A percentile compares a stretch with the other conserved stretches of the same genome.
phyloP scores from a whole-genome alignment of 257 asterid genomes.

The Anisodus acutangulus region DNA sequence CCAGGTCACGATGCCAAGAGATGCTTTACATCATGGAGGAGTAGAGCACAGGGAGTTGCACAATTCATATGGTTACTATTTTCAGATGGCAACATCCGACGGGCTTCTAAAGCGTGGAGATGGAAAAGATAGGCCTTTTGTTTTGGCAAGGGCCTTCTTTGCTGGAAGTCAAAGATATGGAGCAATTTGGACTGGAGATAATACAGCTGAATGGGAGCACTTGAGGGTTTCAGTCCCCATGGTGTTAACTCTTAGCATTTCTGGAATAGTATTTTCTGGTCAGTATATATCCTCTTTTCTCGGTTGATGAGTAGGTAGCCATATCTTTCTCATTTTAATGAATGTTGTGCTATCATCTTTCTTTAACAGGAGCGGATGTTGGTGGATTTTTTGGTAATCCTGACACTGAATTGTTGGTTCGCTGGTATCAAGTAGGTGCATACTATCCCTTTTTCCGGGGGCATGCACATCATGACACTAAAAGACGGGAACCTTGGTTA shows the following conservation, averaged over 20 bases:
- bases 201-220: slow-evolving; percentile 97
- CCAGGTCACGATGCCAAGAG: slow-evolving; percentile 95
- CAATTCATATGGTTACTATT: slow-evolving; percentile 93
- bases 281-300: slow-evolving; percentile 38
- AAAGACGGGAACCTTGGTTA: slow-evolving; percentile 95
- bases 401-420: slow-evolving; percentile 81
- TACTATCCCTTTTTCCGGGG: slow-evolving; percentile 97
- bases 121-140: slow-evolving; percentile 92
- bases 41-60: slow-evolving; percentile 94
- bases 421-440: slow-evolving; percentile 99
- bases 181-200: slow-evolving; percentile 99
- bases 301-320: neutral
- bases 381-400: slow-evolving; percentile 99
- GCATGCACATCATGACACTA: slow-evolving; percentile 99
- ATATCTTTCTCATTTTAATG: slow-evolving; percentile 29
- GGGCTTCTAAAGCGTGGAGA: slow-evolving; percentile 87
- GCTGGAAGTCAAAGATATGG: slow-evolving; percentile 96
- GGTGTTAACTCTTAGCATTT: slow-evolving; percentile 88
- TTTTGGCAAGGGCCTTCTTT: slow-evolving; percentile 89
- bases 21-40: slow-evolving; percentile 85
- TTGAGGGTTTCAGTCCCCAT: slow-evolving; percentile 89
- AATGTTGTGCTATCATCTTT: slow-evolving; percentile 27
- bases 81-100: slow-evolving; percentile 93
- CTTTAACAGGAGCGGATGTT: slow-evolving; percentile 81
- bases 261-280: slow-evolving; percentile 93